Conservation (phyloP, 176 grass and related monocot genomes). For the Otatea glauca region DNA sequence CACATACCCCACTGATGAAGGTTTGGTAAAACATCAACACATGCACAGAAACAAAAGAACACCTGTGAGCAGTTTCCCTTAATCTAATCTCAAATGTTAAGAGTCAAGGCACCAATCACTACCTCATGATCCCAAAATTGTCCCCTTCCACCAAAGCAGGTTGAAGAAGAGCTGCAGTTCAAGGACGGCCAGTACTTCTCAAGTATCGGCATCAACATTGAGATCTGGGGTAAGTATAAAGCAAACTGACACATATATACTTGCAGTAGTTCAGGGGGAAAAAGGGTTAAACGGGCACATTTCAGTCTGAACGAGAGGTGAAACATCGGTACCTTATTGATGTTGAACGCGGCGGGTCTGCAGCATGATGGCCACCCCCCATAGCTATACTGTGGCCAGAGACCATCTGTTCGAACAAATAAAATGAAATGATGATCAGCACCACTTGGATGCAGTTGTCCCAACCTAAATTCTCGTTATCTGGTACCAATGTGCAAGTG, state of each 20-base stretch:
- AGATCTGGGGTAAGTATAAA: slow-evolving; percentile 51
- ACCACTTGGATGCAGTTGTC: background rate
- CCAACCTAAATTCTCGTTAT: background rate
- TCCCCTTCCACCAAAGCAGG: slow-evolving; percentile 79
- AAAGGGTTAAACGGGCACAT: background rate
- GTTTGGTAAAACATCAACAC: slow-evolving; percentile 44
- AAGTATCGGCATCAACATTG: slow-evolving; percentile 66
- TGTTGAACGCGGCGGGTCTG: slow-evolving; percentile 62
- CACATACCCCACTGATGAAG: slow-evolving; percentile 76
- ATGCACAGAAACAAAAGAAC: slow-evolving; percentile 53
- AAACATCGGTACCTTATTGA: slow-evolving; percentile 56
- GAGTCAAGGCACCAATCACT: background rate
- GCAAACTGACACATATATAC: background rate
- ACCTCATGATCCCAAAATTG: slow-evolving; percentile 94
- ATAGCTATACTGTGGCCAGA: slow-evolving; percentile 79
- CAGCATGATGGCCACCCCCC: slow-evolving; percentile 89
- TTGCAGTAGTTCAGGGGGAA: background rate
- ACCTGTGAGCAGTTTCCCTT: background rate
- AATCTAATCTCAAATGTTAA: background rate
- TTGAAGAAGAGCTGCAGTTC: slow-evolving; percentile 67
- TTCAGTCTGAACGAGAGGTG: background rate
- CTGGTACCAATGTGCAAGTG: background rate
- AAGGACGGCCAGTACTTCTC: slow-evolving; percentile 89
- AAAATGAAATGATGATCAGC: background rate
- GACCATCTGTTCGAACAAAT: slow-evolving; percentile 66